phyloP scores from a whole-genome alignment of 805 yeast species.

The Blastobotrys mokoenaii region DNA sequence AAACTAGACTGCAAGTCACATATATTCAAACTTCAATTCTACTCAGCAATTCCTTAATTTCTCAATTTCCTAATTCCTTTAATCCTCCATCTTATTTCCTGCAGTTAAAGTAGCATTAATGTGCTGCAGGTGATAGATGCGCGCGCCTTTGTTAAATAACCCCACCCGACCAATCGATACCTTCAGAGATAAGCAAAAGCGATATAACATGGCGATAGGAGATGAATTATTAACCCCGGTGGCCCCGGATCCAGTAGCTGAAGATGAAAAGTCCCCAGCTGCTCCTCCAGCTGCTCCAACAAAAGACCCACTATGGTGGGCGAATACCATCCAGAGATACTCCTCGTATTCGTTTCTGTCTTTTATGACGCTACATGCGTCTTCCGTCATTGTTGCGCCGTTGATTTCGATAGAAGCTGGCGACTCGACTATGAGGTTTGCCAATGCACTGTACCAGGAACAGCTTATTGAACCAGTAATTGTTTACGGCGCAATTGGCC shows the following conservation, averaged over 20 bases:
- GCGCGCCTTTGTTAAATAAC: no score
- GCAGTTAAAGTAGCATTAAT: no score
- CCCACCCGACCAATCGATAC: neutral
- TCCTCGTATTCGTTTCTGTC: slow-evolving; percentile 48
- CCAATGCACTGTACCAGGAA: slow-evolving; percentile 51
- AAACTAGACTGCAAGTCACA: no score
- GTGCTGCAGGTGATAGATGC: no score
- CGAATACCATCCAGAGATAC: slow-evolving; percentile 27
- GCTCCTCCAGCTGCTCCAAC: no score
- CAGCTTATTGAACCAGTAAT: slow-evolving; percentile 40
- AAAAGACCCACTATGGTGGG: no score
- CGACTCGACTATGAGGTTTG: slow-evolving; percentile 49
- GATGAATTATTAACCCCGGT: neutral
- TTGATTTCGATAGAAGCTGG: slow-evolving; percentile 36
- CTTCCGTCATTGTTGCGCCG: slow-evolving; percentile 50
- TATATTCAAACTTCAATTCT: no score
- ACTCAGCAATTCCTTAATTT: no score
- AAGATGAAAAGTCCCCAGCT: neutral
- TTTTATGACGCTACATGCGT: slow-evolving; percentile 47
- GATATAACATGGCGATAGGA: neutral
- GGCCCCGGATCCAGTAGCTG: slow-evolving; percentile 2
- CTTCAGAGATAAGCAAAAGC: neutral
- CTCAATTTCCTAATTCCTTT: no score
- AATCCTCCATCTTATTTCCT: no score
- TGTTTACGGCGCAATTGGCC: slow-evolving; percentile 36